Conservation (phyloP, 768 basidiomycete species). For the Cytidiella melzeri region DNA sequence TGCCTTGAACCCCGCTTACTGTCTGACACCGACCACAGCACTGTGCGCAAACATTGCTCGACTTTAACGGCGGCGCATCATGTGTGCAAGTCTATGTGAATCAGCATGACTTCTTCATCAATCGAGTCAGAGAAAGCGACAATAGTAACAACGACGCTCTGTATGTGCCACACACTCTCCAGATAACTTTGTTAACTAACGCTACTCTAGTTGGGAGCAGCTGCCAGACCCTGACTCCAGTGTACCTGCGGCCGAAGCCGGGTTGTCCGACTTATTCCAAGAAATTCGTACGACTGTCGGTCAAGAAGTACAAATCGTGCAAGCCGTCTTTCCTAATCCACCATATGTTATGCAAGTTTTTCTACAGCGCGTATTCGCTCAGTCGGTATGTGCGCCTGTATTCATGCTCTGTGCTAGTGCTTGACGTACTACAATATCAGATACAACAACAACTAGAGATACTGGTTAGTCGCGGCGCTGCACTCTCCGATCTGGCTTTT, state of each 20-base stretch:
- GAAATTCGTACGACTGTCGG: slow-evolving; percentile 90
- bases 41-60: slow-evolving; percentile 91
- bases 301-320: slow-evolving; percentile 96
- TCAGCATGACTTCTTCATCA: slow-evolving; percentile 99
- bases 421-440: slow-evolving; percentile 34
- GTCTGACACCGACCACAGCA: slow-evolving; percentile 57
- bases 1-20: background rate
- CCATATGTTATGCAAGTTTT: slow-evolving; percentile 97
- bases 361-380: slow-evolving; percentile 93
- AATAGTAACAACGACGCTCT: slow-evolving; percentile 49
- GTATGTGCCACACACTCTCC: slow-evolving; percentile 30
- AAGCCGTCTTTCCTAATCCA: slow-evolving; percentile 97
- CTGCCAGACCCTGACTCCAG: slow-evolving; percentile 75
- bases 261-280: slow-evolving; percentile 69
- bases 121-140: slow-evolving; percentile 67
- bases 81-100: slow-evolving; percentile 99
- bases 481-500: slow-evolving; percentile 83
- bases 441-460: slow-evolving; percentile 96
- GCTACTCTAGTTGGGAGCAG: slow-evolving; percentile 60
- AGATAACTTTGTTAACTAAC: background rate
- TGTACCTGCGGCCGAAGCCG: slow-evolving; percentile 74
- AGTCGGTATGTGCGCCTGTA: slow-evolving; percentile 60
- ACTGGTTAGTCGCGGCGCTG: slow-evolving; percentile 67
- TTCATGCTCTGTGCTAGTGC: background rate
- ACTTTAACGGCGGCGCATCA: slow-evolving; percentile 96